Evolutionary conservation across 176 grass and related monocot genomes (phyloP).

Genomic region (Paspalum vaginatum): DNA sequence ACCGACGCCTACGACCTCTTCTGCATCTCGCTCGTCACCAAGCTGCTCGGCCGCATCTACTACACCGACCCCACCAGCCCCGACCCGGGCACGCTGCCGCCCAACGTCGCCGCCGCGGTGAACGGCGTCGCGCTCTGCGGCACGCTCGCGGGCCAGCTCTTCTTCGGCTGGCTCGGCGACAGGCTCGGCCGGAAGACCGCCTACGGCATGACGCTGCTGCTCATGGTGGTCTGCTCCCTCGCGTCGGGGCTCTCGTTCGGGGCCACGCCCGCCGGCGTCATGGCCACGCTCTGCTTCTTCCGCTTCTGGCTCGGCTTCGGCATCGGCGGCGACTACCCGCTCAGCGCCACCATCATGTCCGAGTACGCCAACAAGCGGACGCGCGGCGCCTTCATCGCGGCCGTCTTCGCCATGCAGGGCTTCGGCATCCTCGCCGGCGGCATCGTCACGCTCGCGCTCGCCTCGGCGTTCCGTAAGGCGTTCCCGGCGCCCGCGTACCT

Average conservation of each 20-base stretch:
- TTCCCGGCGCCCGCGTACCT: slow-evolving; percentile 51
- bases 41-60: slow-evolving; percentile 71
- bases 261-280: slow-evolving; percentile 63
- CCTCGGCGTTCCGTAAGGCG: slow-evolving; percentile 47
- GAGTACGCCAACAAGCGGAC: slow-evolving; percentile 86
- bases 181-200: slow-evolving; percentile 68
- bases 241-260: slow-evolving; percentile 16
- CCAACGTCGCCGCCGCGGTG: slow-evolving; percentile 63
- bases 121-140: slow-evolving; percentile 67
- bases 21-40: slow-evolving; percentile 60
- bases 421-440: slow-evolving; percentile 77
- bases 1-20: slow-evolving; percentile 82
- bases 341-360: slow-evolving; percentile 74
- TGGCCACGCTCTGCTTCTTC: slow-evolving; percentile 61
- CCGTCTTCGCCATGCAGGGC: slow-evolving; percentile 90
- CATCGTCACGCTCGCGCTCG: slow-evolving; percentile 57
- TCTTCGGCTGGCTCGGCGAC: slow-evolving; percentile 84
- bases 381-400: slow-evolving; percentile 75
- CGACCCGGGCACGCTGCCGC: slow-evolving; percentile 54
- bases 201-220: slow-evolving; percentile 62
- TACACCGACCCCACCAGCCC: slow-evolving; percentile 40
- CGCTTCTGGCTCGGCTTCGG: slow-evolving; percentile 69
- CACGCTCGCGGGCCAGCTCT: slow-evolving; percentile 61
- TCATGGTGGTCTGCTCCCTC: slow-evolving; percentile 49
- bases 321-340: slow-evolving; percentile 64